Evolutionary conservation across 768 basidiomycete genomes (phyloP).

Genomic region (Phaffia tasmanica): DNA sequence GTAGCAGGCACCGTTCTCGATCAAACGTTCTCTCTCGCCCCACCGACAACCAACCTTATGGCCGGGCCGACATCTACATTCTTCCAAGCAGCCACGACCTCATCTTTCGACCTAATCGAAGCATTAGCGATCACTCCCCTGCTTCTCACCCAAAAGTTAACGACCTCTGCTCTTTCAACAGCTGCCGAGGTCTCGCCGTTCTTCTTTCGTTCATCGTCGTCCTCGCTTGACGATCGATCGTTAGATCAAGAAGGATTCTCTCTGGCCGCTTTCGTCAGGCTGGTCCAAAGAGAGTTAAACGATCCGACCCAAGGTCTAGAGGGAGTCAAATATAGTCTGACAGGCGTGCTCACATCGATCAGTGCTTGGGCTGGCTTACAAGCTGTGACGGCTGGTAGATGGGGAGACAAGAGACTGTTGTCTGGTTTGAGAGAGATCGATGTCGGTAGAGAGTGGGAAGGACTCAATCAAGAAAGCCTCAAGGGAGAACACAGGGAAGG

Average conservation of each 20-base stretch:
- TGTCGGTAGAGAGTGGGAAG: slow-evolving; percentile 28
- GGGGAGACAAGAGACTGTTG: slow-evolving; percentile 64
- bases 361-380: slow-evolving; percentile 72
- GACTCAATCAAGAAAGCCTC: slow-evolving; percentile 34
- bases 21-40: slow-evolving; percentile 38
- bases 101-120: slow-evolving; percentile 44
- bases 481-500: slow-evolving; percentile 46
- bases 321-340: slow-evolving; percentile 52
- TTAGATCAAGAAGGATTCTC: slow-evolving; percentile 48
- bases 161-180: slow-evolving; percentile 60
- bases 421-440: slow-evolving; percentile 55
- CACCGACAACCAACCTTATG: background rate
- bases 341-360: slow-evolving; percentile 57
- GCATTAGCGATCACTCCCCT: slow-evolving; percentile 63
- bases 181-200: slow-evolving; percentile 62
- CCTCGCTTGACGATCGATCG: slow-evolving; percentile 40
- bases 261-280: slow-evolving; percentile 57
- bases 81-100: background rate
- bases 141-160: slow-evolving; percentile 61
- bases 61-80: slow-evolving; percentile 5
- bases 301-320: slow-evolving; percentile 45
- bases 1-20: slow-evolving; percentile 54
- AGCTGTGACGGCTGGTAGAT: slow-evolving; percentile 60
- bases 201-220: slow-evolving; percentile 63
- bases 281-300: slow-evolving; percentile 69